phyloP scores from a whole-genome alignment of 1,284 basidiomycete genomes.

The Moesziomyces aphidis region DNA sequence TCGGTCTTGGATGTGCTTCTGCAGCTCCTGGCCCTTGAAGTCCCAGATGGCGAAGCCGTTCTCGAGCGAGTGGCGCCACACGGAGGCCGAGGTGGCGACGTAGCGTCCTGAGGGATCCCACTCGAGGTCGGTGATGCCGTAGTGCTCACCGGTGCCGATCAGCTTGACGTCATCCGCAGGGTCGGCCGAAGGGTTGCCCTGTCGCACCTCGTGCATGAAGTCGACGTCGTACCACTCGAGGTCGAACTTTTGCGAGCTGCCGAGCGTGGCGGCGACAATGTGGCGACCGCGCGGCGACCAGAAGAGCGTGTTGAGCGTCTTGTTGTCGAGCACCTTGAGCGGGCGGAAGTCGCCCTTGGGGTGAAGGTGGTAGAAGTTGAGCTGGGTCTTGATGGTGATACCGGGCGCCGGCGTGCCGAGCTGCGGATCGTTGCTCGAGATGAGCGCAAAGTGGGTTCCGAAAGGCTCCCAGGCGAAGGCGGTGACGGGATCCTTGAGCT shows the following conservation, averaged over 20 bases:
- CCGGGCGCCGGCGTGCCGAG: conserved; percentile 87
- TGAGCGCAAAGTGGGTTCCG: conserved; percentile 94
- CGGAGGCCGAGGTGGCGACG: conserved; percentile 90
- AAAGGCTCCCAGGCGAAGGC: conserved; percentile 99
- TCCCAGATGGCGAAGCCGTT: conserved; percentile 98
- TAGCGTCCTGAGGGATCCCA: conserved; percentile 98
- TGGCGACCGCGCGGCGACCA: conserved; percentile 98
- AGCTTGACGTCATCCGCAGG: conserved; percentile 84
- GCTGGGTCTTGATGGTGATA: conserved; percentile 92
- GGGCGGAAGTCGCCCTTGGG: conserved; percentile 95
- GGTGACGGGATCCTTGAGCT: conserved; percentile 95
- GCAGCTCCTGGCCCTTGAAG: conserved; percentile 92
- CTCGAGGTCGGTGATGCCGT: conserved; percentile 96
- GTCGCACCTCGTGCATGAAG: conserved; percentile 77
- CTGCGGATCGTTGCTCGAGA: conserved; percentile 94
- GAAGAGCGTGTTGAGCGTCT: conserved; percentile 93
- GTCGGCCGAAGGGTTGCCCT: conserved; percentile 74
- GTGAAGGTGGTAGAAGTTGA: conserved; percentile 96
- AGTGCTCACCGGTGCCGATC: conserved; percentile 89
- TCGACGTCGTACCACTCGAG: conserved; percentile 99
- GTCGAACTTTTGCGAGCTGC: conserved; percentile 93
- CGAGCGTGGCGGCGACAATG: conserved; percentile 94
- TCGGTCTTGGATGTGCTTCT: conserved; percentile 87
- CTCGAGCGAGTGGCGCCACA: conserved; percentile 95
- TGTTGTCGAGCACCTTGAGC: conserved; percentile 83